Evolutionary conservation across 2,329 filamentous ascomycete genomes (phyloP), one percentile per base, ranked within the genome.

Genomic region (Exophiala bonariae): DNA sequence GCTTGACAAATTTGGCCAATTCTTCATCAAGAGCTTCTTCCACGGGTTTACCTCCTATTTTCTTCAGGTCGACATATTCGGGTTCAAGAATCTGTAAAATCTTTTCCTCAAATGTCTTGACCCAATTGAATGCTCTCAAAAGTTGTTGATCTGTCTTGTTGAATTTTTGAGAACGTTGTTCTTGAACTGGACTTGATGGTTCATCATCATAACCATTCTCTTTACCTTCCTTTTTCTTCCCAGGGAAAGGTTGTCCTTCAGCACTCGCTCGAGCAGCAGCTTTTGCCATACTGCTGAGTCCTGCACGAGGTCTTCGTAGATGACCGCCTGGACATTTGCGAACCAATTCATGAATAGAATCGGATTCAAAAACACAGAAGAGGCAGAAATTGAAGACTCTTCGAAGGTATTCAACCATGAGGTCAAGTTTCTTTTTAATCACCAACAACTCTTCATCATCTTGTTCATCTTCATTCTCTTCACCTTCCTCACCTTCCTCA

Each of bases 301-400:
- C 95, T 61, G 87, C 87, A 47, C 91, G 81, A 31, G 93, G 93
- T 39, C 93, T 85, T 54, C 93, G 89, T 52, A 99, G 82, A 75
- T 99, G 93, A n/a, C 93, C 93, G 33, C 93, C 93, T 19, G 93
- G 90, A 61, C 93, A 99, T 71, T 99, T 97, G 50, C 93, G 84
- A 32, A 89, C 91, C 57, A 99, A 77, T 70, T 99, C 93, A 63
- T 99, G 93, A 17, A 97, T 85, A 0, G 92, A 97, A 67, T 99
- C 93, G 63, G 90, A 93, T 70, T 99, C 93, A 59, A 99, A 97
- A 4, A 99, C 95, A 66, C 93, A 99, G 75, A 97, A 99, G 76
- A 99, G 96, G 74, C 93, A 99, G 72, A 99, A 97, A 71, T 93
- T 96, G 78, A 95, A 95, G 42, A 99, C 93, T 13, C 93, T 85